phyloP scores from a whole-genome alignment of 331 rosid genomes.

The Phaseolus coccineus region DNA sequence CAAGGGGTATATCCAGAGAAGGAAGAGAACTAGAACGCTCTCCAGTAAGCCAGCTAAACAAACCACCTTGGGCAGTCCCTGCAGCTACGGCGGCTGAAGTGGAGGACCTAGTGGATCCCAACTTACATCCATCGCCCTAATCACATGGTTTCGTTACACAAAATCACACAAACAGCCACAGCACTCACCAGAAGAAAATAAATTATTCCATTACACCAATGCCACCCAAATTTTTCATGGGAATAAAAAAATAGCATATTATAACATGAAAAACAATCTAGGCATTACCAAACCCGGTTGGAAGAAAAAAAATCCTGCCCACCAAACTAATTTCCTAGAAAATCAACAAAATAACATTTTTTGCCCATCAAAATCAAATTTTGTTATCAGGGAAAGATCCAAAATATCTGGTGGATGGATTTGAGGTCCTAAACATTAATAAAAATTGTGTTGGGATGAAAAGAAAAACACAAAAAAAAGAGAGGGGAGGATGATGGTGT shows the following conservation, averaged over 20 bases:
- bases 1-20: constrained; percentile 60
- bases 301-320: constrained; percentile 5
- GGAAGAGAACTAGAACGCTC: constrained; percentile 67
- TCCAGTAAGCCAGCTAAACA: constrained; percentile 84
- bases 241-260: background rate
- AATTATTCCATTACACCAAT: background rate
- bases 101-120: constrained; percentile 66
- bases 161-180: constrained; percentile 19
- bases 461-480: background rate
- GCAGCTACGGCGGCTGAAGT: constrained; percentile 69
- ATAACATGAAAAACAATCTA: constrained; percentile 20
- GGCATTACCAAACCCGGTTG: background rate
- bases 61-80: constrained; percentile 62
- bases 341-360: constrained; percentile 7
- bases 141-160: constrained; percentile 36
- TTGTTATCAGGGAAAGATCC: constrained; percentile 21
- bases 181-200: constrained; percentile 21
- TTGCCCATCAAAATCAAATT: constrained; percentile 11
- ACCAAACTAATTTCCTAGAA: background rate
- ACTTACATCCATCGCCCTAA: constrained; percentile 66
- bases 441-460: background rate
- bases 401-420: background rate
- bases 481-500: background rate
- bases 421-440: background rate
- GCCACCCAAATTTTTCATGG: background rate